phyloP scores from a whole-genome alignment of 495 filamentous ascomycete species.

The Pseudevernia furfuracea region DNA sequence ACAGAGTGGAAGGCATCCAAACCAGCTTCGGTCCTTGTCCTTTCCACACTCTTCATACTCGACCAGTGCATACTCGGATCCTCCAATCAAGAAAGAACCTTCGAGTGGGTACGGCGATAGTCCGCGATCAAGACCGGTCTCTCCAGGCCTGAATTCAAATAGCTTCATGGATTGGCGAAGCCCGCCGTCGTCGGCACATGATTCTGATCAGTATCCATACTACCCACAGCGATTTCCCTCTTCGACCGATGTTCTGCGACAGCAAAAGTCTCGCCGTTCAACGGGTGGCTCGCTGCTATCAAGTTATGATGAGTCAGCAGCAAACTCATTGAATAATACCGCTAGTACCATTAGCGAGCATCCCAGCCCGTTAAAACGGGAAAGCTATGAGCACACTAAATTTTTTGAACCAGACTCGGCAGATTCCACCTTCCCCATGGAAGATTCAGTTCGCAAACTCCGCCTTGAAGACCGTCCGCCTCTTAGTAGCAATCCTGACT shows the following conservation, averaged over 20 bases:
- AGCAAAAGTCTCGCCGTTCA: constrained; percentile 43
- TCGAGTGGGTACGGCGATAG: constrained; percentile 27
- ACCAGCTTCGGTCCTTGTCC: constrained; percentile 25
- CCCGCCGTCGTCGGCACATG: constrained; percentile 41
- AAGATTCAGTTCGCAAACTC: constrained; percentile 55
- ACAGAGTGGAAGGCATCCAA: constrained; percentile 16
- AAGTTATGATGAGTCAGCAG: constrained; percentile 33
- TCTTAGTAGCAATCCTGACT: constrained; percentile 28
- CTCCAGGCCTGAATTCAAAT: constrained; percentile 30
- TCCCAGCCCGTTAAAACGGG: constrained; percentile 39
- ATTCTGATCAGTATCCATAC: constrained; percentile 33
- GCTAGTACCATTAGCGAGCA: constrained; percentile 16
- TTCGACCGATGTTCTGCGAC: constrained; percentile 23
- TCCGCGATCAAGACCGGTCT: constrained; percentile 40
- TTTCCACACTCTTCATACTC: constrained; percentile 33
- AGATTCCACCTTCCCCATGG: constrained; percentile 52
- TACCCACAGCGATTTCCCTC: constrained; percentile 31
- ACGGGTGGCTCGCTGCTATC: constrained; percentile 44
- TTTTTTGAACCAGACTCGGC: constrained; percentile 52
- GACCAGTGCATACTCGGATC: constrained; percentile 22
- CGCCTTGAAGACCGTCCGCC: constrained; percentile 52
- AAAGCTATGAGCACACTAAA: constrained; percentile 55
- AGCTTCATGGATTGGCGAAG: constrained; percentile 43
- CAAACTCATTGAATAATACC: constrained; percentile 20
- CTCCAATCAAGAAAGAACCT: constrained; percentile 22